A percentile compares a stretch with the other conserved stretches of the same genome.
These are phyloP conservation scores for Wickerhamomyces hampshirensis DNA, from an alignment of 805 yeast species.

Conservation along the genomic window DNA sequence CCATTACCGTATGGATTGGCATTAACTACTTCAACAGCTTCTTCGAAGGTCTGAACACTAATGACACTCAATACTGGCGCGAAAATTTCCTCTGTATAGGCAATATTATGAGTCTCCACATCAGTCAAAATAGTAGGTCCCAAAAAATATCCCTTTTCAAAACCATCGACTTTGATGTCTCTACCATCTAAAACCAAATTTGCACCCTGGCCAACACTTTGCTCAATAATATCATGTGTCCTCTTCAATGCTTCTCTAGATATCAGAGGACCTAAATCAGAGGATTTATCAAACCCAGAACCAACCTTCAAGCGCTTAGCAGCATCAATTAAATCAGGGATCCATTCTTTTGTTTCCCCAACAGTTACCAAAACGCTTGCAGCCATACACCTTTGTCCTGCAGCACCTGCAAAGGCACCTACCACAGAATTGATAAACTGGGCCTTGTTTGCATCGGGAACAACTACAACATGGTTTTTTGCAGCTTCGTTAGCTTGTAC, in stretches of 20 bases:
- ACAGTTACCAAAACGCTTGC: conserved; percentile 69
- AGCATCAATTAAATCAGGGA: conserved; percentile 50
- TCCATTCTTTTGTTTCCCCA: conserved; percentile 59
- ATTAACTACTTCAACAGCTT: conserved; percentile 63
- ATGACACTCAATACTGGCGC: conserved; percentile 68
- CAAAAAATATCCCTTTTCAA: conserved; percentile 54
- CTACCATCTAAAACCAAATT: conserved; percentile 61
- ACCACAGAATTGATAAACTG: conserved; percentile 61
- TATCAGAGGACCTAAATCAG: conserved; percentile 70
- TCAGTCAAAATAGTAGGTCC: conserved; percentile 66
- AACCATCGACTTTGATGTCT: conserved; percentile 36
- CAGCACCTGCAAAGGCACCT: conserved; percentile 81
- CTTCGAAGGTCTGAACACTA: conserved; percentile 62
- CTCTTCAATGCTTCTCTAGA: conserved; percentile 50
- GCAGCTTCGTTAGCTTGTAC: conserved; percentile 78
- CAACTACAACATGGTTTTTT: conserved; percentile 66
- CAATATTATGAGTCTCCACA: conserved; percentile 58
- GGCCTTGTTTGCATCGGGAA: conserved; percentile 65
- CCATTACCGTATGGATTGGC: conserved; percentile 67
- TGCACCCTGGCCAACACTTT: conserved; percentile 55
- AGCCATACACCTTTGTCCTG: conserved; percentile 84
- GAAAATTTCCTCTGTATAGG: conserved; percentile 69
- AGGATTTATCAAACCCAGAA: conserved; percentile 56
- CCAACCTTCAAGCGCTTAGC: conserved; percentile 56
- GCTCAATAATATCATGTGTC: conserved; percentile 48